Evolutionary conservation across 1,284 basidiomycete species (phyloP).

Genomic region (Leucoagaricus sp.): DNA sequence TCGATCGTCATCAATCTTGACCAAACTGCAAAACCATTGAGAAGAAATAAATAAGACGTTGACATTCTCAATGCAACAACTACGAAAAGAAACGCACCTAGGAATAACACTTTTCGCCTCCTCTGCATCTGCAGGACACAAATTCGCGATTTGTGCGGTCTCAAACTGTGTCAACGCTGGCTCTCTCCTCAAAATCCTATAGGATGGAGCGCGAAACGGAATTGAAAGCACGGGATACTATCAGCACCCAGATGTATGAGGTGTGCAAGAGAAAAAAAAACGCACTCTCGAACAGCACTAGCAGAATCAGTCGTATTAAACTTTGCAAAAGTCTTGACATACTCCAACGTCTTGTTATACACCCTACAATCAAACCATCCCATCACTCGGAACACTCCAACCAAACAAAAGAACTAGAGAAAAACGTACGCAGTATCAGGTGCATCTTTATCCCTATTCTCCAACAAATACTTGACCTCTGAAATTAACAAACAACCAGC

Average conservation of each 20-base stretch:
- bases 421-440: conserved; percentile 76
- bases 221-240: background rate
- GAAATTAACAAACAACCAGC: conserved; percentile 89
- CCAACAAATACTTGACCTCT: conserved; percentile 87
- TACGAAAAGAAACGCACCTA: conserved; percentile 48
- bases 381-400: background rate
- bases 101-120: conserved; percentile 92
- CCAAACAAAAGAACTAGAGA: background rate
- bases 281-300: conserved; percentile 86
- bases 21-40: conserved; percentile 51
- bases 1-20: conserved; percentile 85
- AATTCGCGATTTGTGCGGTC: conserved; percentile 89
- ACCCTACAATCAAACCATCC: conserved; percentile 51
- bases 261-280: conserved; percentile 18
- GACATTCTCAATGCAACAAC: background rate
- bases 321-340: conserved; percentile 89
- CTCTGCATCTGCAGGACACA: conserved; percentile 86
- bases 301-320: conserved; percentile 88
- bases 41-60: background rate
- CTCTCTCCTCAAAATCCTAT: conserved; percentile 72
- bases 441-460: conserved; percentile 82
- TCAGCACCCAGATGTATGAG: background rate
- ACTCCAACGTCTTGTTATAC: conserved; percentile 91
- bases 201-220: background rate
- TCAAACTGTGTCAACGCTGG: conserved; percentile 86